phyloP scores from a whole-genome alignment of 1,284 basidiomycete species.

The Naganishia liquefaciens region DNA sequence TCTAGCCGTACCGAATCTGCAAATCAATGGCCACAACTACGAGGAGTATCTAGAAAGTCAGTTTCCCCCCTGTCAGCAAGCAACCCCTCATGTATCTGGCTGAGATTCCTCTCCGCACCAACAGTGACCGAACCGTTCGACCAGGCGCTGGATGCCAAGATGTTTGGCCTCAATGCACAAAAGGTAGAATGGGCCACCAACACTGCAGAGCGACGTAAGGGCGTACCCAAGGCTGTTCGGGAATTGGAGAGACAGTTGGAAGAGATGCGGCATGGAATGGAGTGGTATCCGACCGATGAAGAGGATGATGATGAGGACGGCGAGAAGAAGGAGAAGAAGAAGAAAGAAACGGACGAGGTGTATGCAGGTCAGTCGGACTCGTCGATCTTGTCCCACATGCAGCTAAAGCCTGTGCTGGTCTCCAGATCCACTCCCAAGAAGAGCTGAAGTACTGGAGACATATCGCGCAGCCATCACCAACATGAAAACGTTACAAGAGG shows the following conservation, averaged over 20 bases:
- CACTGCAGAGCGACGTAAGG: conserved; percentile 28
- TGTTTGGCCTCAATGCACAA: conserved; percentile 70
- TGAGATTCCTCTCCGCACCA: neutral
- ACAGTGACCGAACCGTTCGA: conserved; percentile 75
- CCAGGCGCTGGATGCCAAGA: conserved; percentile 70
- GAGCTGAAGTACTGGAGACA: conserved; percentile 18
- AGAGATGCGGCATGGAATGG: conserved; percentile 55
- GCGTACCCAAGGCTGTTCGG: conserved; percentile 60
- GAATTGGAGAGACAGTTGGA: conserved; percentile 59
- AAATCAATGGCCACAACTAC: conserved; percentile 74
- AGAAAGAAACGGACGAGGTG: conserved; percentile 39
- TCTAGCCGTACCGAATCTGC: conserved; percentile 67
- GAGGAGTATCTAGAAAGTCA: conserved; percentile 63
- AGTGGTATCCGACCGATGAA: conserved; percentile 41
- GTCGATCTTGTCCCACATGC: neutral
- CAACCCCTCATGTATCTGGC: neutral
- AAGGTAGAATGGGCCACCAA: conserved; percentile 60
- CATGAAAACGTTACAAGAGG: conserved; percentile 20
- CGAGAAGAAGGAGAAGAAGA: conserved; percentile 35
- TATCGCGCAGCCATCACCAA: conserved; percentile 20
- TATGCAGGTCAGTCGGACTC: conserved; percentile 33
- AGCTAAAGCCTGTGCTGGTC: neutral
- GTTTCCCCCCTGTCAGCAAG: conserved; percentile 9
- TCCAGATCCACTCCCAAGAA: conserved; percentile 24
- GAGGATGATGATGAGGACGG: conserved; percentile 42